Conservation (phyloP, 2,329 filamentous ascomycete species). For the Pyrenochaeta sp. region DNA sequence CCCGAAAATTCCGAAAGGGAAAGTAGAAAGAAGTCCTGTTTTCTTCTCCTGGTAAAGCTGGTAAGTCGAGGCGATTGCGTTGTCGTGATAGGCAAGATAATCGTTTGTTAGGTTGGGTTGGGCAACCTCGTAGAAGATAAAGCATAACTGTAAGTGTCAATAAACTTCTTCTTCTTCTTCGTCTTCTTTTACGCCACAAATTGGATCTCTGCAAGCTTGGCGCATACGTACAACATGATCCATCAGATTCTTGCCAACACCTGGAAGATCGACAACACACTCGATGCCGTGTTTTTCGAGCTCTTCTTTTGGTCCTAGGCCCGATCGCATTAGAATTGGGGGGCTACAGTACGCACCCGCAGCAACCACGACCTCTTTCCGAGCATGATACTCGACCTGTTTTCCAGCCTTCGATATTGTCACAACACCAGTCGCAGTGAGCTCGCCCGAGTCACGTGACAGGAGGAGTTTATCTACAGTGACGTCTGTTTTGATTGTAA, state of each 20-base stretch:
- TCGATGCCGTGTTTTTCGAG: constrained; percentile 63
- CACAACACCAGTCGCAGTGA: constrained; percentile 58
- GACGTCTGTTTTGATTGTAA: constrained; percentile 43
- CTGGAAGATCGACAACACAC: constrained; percentile 63
- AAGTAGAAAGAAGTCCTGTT: constrained; percentile 65
- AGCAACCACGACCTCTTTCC: constrained; percentile 45
- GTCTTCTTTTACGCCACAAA: no score
- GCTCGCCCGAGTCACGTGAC: constrained; percentile 42
- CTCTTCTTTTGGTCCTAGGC: constrained; percentile 65
- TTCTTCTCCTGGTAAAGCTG: constrained; percentile 67
- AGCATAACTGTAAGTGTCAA: constrained; percentile 51
- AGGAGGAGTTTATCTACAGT: constrained; percentile 59
- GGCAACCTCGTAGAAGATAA: constrained; percentile 68
- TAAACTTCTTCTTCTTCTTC: constrained; percentile 40
- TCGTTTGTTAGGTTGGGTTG: constrained; percentile 66
- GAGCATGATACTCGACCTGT: constrained; percentile 42
- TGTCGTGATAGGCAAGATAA: constrained; percentile 63
- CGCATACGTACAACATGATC: constrained; percentile 64
- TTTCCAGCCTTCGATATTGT: constrained; percentile 54
- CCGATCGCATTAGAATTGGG: constrained; percentile 59
- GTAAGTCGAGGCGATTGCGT: constrained; percentile 60
- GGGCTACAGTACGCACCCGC: constrained; percentile 47
- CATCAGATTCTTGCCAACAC: constrained; percentile 70
- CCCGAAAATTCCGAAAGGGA: constrained; percentile 70
- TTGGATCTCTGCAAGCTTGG: no score